Percentiles rank a stretch among this genome's conserved stretches.
These are phyloP conservation scores for Melampsora allii-populina DNA, from an alignment of 1,284 basidiomycete genomes.

Conservation along the genomic window DNA sequence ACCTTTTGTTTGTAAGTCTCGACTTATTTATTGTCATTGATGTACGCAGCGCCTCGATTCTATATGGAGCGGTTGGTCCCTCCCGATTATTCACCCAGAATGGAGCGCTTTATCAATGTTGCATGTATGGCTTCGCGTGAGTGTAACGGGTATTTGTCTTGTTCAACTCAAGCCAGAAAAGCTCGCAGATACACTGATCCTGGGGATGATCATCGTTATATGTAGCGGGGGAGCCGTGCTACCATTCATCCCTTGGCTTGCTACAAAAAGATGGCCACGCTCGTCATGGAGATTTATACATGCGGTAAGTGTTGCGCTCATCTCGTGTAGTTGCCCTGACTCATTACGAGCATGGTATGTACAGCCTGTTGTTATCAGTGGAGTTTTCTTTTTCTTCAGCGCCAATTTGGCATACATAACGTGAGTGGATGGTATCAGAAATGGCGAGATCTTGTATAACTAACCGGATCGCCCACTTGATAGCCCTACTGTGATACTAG, in stretches of 20 bases:
- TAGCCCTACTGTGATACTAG: constrained; percentile 26
- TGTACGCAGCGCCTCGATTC: constrained; percentile 6
- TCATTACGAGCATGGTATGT: too few species aligned
- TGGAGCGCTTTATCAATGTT: constrained; percentile 26
- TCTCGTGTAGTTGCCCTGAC: too few species aligned
- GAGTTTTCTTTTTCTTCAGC: constrained; percentile 16
- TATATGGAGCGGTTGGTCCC: constrained; percentile 33
- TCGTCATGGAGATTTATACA: constrained; percentile 33
- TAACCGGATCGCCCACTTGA: not conserved
- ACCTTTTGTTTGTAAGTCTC: too few species aligned
- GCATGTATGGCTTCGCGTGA: constrained; percentile 36
- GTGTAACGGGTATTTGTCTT: not conserved
- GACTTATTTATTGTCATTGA: too few species aligned
- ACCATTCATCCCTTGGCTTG: constrained; percentile 40
- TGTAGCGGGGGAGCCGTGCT: constrained; percentile 15
- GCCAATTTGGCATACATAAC: constrained; percentile 28
- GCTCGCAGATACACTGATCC: not conserved
- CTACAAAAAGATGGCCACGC: constrained; percentile 28
- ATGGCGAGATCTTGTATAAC: not conserved
- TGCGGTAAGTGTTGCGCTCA: not conserved
- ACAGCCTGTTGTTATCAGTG: constrained; percentile 25
- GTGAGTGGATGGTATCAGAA: constrained; percentile 5
- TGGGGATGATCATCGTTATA: not conserved
- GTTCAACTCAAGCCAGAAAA: too few species aligned
- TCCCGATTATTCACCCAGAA: constrained; percentile 12